Evolutionary conservation across 2,329 filamentous ascomycete genomes (phyloP).

Genomic region (Fusarium irregulare): DNA sequence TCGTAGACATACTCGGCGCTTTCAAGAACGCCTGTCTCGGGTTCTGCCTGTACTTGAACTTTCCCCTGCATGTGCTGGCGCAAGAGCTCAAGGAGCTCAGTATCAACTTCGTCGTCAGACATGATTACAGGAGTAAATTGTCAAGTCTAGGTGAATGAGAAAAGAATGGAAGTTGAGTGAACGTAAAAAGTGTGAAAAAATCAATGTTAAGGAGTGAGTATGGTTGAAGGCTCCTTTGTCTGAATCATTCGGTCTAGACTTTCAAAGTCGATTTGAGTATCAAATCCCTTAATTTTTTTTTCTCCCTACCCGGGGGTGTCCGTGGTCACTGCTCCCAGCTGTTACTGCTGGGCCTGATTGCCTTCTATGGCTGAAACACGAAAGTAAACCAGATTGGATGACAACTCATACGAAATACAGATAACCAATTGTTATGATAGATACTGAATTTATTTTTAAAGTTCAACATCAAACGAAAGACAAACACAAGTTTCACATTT

Average conservation of each 20-base stretch:
- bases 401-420: not conserved
- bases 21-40: constrained; percentile 84
- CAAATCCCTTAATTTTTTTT: constrained; percentile 33
- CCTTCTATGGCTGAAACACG: constrained; percentile 13
- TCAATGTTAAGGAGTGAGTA: constrained; percentile 24
- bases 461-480: not conserved
- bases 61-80: constrained; percentile 79
- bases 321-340: constrained; percentile 6
- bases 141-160: not conserved
- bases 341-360: not conserved
- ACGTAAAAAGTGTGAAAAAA: constrained; percentile 6
- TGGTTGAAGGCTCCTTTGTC: constrained; percentile 23
- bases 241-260: constrained; percentile 38
- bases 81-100: constrained; percentile 86
- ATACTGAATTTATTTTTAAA: not conserved
- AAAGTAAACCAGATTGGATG: constrained; percentile 2
- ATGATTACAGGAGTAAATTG: constrained; percentile 57
- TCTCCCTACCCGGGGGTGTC: constrained; percentile 3
- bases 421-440: constrained; percentile 1
- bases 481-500: not conserved
- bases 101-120: constrained; percentile 93
- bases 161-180: not conserved
- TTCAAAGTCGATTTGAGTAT: constrained; percentile 16
- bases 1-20: constrained; percentile 89
- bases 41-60: constrained; percentile 64